Base-by-base conservation (phyloP, 768 basidiomycete species). In the Pleurotus sapidus region DNA sequence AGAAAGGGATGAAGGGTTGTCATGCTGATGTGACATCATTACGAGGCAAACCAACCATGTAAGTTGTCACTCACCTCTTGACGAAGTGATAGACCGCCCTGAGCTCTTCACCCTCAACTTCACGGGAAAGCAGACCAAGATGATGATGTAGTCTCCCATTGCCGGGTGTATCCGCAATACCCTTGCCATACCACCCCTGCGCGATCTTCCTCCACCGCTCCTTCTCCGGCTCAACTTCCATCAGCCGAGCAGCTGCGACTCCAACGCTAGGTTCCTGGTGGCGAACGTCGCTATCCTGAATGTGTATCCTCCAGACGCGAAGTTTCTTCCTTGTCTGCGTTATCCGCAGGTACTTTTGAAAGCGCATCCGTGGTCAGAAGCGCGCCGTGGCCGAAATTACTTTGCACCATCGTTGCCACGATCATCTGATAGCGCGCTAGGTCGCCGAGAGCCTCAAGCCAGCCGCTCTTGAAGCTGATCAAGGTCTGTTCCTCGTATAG, bases 361-460 rank as follows among this genome's bases (percentile, higher is more conserved):
- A 87, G 70, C 0, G 87, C 86, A 56, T 85, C 79, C 3, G 76
- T 60, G 0, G 86, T 88, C 40, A 91, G 77, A 0, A 77, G 69
- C 11, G 62, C 53, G 2, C 78, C 75, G 3, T 71, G 67, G 15
- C 75, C 72, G 4, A 78, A 66, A 34, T 74, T 77, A 24, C 80
- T 78, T 24, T 82, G 79, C 25, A 91, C 79, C 80, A 94, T 86
- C 30, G 86, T 88, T n/a, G 93, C 91, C n/a, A 98, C 91, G 1
- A 89, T 88, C 91, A 97, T 96, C 50, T 91, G 84, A 70, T 98
- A 98, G 37, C 95, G 81, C 0, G 97, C 94, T 27, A 99, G 81
- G 71, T 99, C 97, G 20, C 97, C 97, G 14, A 99, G 85, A 3
- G 95, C 93, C 69, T 99, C 97, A 51, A 98, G 83, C 97, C 97